Percentiles rank a stretch among this genome's conserved stretches.
These are phyloP conservation scores for Cydonia oblonga DNA, from an alignment of 331 rosid species.

Conservation along the genomic window DNA sequence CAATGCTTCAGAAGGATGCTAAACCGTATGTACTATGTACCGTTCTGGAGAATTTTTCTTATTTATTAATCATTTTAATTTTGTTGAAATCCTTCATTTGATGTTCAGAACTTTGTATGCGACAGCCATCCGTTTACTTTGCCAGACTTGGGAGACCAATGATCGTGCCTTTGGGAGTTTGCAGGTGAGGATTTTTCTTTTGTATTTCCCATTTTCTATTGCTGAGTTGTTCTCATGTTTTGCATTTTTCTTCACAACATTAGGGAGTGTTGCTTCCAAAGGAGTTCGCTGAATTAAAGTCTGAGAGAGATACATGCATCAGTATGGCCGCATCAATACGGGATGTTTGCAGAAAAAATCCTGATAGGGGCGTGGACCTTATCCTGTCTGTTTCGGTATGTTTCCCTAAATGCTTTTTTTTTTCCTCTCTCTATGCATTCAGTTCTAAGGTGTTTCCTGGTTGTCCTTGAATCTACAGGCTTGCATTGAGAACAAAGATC, in stretches of 20 bases:
- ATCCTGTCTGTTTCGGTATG: constrained; percentile 92
- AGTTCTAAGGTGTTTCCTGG: constrained; percentile 13
- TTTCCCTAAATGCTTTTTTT: constrained; percentile 4
- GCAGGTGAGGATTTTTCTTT: constrained; percentile 52
- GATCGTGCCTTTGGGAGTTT: constrained; percentile 84
- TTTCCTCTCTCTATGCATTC: constrained; percentile 18
- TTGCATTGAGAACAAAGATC: constrained; percentile 79
- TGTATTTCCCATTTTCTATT: background rate
- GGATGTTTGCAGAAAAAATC: constrained; percentile 78
- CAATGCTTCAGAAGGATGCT: constrained; percentile 72
- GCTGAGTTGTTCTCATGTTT: constrained; percentile 7
- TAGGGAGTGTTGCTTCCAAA: constrained; percentile 68
- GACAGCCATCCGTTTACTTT: constrained; percentile 74
- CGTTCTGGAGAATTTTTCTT: constrained; percentile 4
- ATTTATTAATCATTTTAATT: background rate
- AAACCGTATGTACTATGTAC: constrained; percentile 44
- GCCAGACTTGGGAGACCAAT: constrained; percentile 92
- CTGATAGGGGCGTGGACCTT: constrained; percentile 95
- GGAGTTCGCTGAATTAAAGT: constrained; percentile 43
- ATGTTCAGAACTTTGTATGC: constrained; percentile 62
- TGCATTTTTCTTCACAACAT: constrained; percentile 14
- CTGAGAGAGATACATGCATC: constrained; percentile 58
- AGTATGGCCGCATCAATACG: constrained; percentile 84
- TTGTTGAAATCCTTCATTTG: constrained; percentile 1
- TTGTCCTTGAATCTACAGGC: constrained; percentile 38